Evolutionary conservation across 1,284 basidiomycete species (phyloP), one percentile per base, ranked within the genome.

Genomic region (Anthracocystis walkeri): DNA sequence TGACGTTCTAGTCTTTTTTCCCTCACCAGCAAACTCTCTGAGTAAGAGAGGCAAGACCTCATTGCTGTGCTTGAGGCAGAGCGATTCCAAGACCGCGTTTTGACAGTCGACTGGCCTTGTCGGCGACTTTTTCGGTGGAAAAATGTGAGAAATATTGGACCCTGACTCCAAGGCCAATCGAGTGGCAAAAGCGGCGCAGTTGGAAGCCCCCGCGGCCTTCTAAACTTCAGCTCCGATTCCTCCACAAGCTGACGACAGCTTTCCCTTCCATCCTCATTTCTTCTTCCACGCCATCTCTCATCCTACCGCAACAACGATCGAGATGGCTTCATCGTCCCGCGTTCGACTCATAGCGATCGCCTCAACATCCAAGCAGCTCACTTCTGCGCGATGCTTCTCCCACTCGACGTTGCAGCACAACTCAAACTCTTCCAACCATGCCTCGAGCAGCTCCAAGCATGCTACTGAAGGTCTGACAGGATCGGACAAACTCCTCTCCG

Each of bases 401-500:
- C 31, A 7, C 18, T 52, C 49, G 31, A 11, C 21, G 11, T 5
- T 7, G 10, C 8, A 18, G n/a, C 20, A 27, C 53, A 11, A 42
- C 38, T 48, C 38, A 7, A 11, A 35, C 10, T 14, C 33, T 38
- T 38, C 20, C 20, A 27, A 27, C 25, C 41, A 27, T 3, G 7
- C 27, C 12, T 31, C 23, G 2, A 18, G 27, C n/a, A 23, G n/a
- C 33, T 7, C 12, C 18, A n/a, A n/a, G n/a, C n/a, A n/a, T n/a
- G 5, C 25, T 20, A 12, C 23, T 12, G 25, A 51, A 42, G 33
- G 42, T 3, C 18, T 75, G 18, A 75, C 59, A 2, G 72, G 72
- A 4, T 44, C 72, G 4, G 66, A 65, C 29, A 69, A 65, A 33
- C 58, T 75, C 1, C 46, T 75, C 10, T 29, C 38, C 4, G 72